Conservation (phyloP, 2,329 filamentous ascomycete species). For the Esteya vermicola region DNA sequence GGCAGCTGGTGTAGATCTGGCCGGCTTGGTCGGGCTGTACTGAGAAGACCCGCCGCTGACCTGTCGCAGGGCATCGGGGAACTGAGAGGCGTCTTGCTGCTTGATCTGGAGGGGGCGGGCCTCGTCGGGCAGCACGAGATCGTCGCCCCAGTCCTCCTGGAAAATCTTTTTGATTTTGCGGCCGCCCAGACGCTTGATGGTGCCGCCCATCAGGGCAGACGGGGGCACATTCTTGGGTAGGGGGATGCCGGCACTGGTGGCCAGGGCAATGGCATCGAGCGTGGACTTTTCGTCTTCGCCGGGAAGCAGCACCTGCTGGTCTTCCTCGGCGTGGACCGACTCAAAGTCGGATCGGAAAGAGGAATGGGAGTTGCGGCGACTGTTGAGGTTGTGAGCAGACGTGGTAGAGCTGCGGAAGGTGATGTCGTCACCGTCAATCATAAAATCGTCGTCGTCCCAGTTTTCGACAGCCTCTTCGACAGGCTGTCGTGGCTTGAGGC, state of each 20-base stretch:
- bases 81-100: conserved; percentile 41
- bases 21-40: conserved; percentile 31
- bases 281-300: conserved; percentile 77
- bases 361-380: conserved; percentile 63
- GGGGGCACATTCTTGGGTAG: conserved; percentile 75
- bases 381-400: conserved; percentile 27
- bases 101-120: conserved; percentile 52
- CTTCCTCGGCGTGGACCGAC: conserved; percentile 63
- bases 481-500: conserved; percentile 36
- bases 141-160: conserved; percentile 71
- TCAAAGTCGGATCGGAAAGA: conserved; percentile 76
- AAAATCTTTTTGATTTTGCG: conserved; percentile 58
- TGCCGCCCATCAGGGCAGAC: conserved; percentile 80
- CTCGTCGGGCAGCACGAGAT: conserved; percentile 52
- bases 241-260: conserved; percentile 80
- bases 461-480: conserved; percentile 53
- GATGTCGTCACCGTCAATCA: conserved; percentile 54
- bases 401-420: conserved; percentile 37
- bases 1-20: conserved; percentile 10
- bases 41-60: conserved; percentile 43
- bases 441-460: conserved; percentile 67
- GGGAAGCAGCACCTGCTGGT: conserved; percentile 74
- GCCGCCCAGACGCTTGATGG: conserved; percentile 77
- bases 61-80: conserved; percentile 55
- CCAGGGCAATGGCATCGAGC: conserved; percentile 72